Conservation (phyloP, 169 alveolate genomes). For the Perkinsus olseni region DNA sequence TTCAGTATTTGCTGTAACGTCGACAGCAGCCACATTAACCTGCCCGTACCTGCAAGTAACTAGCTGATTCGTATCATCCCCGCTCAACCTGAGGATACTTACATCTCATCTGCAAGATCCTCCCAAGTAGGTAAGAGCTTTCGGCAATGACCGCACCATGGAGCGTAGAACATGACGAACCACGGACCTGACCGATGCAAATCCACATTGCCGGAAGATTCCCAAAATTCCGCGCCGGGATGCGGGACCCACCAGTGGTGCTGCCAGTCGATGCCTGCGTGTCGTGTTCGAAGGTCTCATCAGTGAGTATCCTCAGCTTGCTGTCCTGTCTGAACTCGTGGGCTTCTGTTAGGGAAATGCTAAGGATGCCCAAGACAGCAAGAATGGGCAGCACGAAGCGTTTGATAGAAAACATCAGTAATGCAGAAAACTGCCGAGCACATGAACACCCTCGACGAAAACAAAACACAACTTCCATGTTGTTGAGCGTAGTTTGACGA, state of each 20-base stretch:
- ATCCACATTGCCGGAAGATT: too few species aligned
- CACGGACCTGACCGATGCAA: slow-evolving; percentile 19
- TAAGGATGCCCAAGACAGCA: not conserved
- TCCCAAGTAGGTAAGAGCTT: slow-evolving; percentile 90
- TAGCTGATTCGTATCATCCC: not conserved
- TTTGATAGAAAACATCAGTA: not conserved
- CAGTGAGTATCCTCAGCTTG: not conserved
- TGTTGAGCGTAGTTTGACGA: too few species aligned
- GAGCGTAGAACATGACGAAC: slow-evolving; percentile 82
- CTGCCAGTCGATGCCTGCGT: not conserved
- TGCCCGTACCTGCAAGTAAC: not conserved
- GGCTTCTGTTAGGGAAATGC: not conserved
- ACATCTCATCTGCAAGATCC: slow-evolving; percentile 42
- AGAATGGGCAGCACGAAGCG: not conserved
- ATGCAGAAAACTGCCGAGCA: not conserved
- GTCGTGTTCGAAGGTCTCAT: not conserved
- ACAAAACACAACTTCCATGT: not conserved
- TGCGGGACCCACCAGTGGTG: not conserved
- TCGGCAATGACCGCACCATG: slow-evolving; percentile 97
- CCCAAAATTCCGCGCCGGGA: too few species aligned
- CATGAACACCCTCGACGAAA: not conserved
- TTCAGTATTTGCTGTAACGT: not conserved
- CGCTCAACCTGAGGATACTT: not conserved
- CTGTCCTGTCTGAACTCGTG: not conserved
- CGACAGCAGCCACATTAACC: not conserved